Conservation (phyloP, 78 protist species). For the Emiliania huxleyi region DNA sequence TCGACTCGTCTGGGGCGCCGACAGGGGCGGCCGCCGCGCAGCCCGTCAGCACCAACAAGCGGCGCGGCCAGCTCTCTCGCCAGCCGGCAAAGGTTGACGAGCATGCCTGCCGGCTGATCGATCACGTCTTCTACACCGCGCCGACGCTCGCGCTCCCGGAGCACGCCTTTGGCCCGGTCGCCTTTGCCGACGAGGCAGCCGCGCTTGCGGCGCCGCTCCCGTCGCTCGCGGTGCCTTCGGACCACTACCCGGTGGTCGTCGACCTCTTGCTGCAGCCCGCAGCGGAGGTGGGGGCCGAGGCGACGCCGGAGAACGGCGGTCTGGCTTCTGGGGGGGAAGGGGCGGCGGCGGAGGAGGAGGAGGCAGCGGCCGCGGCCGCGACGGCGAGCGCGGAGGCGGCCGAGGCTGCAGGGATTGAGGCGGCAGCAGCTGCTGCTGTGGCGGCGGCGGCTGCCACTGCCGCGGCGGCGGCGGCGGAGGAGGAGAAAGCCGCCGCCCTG, state of each 20-base stretch:
- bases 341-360: too few species aligned
- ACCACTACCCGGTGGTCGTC: not conserved
- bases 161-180: not conserved
- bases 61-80: not conserved
- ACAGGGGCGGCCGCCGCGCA: not conserved
- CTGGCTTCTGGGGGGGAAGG: too few species aligned
- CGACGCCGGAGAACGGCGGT: too few species aligned
- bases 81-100: not conserved
- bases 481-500: too few species aligned
- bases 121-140: not conserved
- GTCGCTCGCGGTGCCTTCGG: not conserved
- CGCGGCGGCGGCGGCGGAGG: too few species aligned
- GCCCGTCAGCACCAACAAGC: not conserved
- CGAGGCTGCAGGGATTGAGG: too few species aligned
- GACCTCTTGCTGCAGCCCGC: too few species aligned
- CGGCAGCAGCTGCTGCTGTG: too few species aligned
- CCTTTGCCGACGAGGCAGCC: not conserved
- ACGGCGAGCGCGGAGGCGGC: too few species aligned
- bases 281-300: too few species aligned
- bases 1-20: not conserved
- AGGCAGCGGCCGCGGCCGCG: too few species aligned
- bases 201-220: not conserved
- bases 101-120: not conserved
- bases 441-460: too few species aligned
- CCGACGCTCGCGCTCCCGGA: not conserved